Evolutionary conservation across 768 basidiomycete genomes (phyloP), one percentile per base, ranked within the genome.

Genomic region (Phlebiopsis flavidoalba): DNA sequence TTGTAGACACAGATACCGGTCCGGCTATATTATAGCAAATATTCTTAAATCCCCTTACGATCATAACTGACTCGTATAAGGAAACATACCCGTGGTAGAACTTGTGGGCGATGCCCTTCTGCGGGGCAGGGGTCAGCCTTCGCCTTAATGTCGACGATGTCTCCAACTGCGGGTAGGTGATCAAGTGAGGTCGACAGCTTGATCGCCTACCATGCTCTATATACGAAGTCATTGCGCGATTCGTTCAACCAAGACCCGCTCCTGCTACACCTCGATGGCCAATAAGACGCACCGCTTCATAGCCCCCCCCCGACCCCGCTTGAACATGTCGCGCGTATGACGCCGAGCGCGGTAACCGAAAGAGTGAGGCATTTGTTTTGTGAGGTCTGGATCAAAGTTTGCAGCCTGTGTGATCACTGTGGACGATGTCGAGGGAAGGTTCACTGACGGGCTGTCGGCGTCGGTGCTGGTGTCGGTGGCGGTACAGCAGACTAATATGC

Each of bases 51-150:
- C 55, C 33, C 31, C 40, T 21, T 36, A n/a, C 37, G 45, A 46
- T 15, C 22, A 3, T 33, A n/a, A 35, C 17, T 17, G 4, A 36
- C 6, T 26, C 47, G 49, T 37, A 31, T 14, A 43, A 10, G n/a
- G n/a, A 26, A 43, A 86, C 93, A 68, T 65, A 95, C 94, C 92
- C 93, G 69, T 95, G 93, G 83, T 95, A 95, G 85, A 84, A 95
- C 79, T 98, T 98, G 84, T 98, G 96, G 75, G 95, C 95, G 94
- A 98, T 97, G 77, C 97, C 97, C 89, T 95, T 96, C 87, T 99
- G 97, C 78, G 97, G 92, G 48, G 97, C 93, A 62, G 95, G 97
- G 92, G 48, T 97, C 93, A 62, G 95, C 86, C 73, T 99, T 98
- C 67, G 96, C 96, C 82, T 97, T 98, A 85, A 99, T 98, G 80